Percentiles rank a stretch among this genome's conserved stretches.
These are phyloP conservation scores for Bipolaris cookei DNA, from an alignment of 2,329 filamentous ascomycete genomes.

Conservation along the genomic window DNA sequence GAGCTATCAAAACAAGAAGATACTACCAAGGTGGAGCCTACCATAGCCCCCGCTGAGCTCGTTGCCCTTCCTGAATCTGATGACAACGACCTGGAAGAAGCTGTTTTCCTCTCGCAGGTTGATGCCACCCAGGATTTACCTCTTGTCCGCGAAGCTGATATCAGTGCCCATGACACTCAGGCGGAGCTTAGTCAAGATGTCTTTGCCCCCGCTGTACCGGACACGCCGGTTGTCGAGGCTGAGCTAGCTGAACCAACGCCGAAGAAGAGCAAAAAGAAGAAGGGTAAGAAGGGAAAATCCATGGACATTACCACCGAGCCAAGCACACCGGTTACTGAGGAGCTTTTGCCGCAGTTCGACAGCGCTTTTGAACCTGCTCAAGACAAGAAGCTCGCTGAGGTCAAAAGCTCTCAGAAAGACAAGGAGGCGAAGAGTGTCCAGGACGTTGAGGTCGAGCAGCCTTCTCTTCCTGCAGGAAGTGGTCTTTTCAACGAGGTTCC, in stretches of 20 bases:
- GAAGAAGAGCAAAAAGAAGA: conserved; percentile 37
- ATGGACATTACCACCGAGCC: conserved; percentile 14
- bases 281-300: conserved; percentile 31
- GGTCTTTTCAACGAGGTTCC: not conserved
- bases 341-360: conserved; percentile 11
- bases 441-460: conserved; percentile 7
- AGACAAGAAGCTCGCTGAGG: conserved; percentile 7
- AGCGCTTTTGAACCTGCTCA: conserved; percentile 5
- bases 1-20: no score
- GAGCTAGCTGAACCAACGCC: conserved; percentile 8
- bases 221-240: not conserved
- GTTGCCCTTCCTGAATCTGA: conserved; percentile 8
- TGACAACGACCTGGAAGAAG: conserved; percentile 7
- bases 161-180: not conserved
- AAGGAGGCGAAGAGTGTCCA: conserved; percentile 22
- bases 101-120: not conserved
- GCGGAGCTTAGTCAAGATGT: conserved; percentile 15
- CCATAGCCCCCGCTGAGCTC: conserved; percentile 3
- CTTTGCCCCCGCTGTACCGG: not conserved
- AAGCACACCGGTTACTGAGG: conserved; percentile 13
- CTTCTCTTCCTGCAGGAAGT: not conserved
- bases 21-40: not conserved
- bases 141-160: not conserved
- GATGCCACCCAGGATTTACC: not conserved
- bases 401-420: conserved; percentile 24